Base-by-base conservation (phyloP, 805 yeast species). In the Kodamaea leandrae region DNA sequence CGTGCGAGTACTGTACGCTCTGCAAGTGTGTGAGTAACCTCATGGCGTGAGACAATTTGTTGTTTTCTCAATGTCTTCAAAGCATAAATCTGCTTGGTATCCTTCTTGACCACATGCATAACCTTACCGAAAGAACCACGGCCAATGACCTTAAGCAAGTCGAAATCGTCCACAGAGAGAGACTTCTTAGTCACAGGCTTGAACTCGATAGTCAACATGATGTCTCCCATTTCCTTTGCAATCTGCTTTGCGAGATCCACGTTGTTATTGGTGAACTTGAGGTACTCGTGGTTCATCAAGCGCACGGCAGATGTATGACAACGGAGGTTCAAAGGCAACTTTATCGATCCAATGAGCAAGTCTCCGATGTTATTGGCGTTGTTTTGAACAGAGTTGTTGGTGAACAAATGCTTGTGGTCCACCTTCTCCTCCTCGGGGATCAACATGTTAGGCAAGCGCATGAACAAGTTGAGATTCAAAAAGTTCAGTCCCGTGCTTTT, bases 121-220 rank as follows among this genome's bases (percentile, higher is more conserved):
- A 93, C 99, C 65, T 93, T 93, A 39, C 99, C 99, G 61, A 93
- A 93, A 7, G 97, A 89, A 6, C 99, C 99, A 61, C 93, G 93
- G 26, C 99, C 99, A 41, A 93, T 88, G 16, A 93, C 99, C 64
- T 93, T 93, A 51, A 93, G 74, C 39, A 93, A 68, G 54, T 89
- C 96, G 65, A 93, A 91, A 57, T 91, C 96, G 43, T 89, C 96
- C 50, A 93, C 88, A 1, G 88, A 73, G 36, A 93, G 70, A 37
- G 84, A 83, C 49, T 82, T 78, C 48, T 65, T 76, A 40, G 76
- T 70, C 27, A 62, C 58, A 15, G 88, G 84, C 60, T 81, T 82
- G 64, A 78, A 85, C 54, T 83, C 88, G 24, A 85, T 73, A 16
- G 83, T 73, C 19, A 86, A 57, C 55, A 79, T 76, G 37, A 86